A percentile compares a stretch with the other conserved stretches of the same genome.
phyloP scores from a whole-genome alignment of 1,139 yeast genomes.

The Entelexis paramagnoliae region DNA sequence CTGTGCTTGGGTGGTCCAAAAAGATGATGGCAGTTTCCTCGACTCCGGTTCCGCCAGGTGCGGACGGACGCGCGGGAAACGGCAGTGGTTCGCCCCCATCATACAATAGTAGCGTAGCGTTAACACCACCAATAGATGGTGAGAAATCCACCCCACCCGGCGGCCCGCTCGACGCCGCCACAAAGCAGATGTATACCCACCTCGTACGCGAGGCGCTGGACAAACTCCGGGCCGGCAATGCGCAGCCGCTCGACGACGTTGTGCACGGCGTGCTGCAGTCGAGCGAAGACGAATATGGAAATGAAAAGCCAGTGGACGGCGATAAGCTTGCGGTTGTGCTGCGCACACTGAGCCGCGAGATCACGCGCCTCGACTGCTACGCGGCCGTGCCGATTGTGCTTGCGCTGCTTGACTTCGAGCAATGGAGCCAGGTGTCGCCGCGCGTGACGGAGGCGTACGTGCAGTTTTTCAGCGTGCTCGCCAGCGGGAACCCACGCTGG shows the following conservation, averaged over 20 bases:
- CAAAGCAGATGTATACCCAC: conserved; percentile 7
- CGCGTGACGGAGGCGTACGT: conserved; percentile 42
- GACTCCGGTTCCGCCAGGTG: conserved; percentile 5
- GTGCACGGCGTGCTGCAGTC: conserved; percentile 38
- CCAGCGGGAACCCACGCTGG: conserved; percentile 83
- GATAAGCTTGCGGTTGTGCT: conserved; percentile 38
- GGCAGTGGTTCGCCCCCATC: conserved; percentile 1
- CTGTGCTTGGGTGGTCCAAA: background rate
- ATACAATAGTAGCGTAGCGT: conserved; percentile 13
- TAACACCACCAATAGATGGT: conserved; percentile 11
- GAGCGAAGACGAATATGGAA: conserved; percentile 29
- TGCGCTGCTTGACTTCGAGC: conserved; percentile 40
- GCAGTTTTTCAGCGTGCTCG: conserved; percentile 64
- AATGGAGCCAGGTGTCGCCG: conserved; percentile 47
- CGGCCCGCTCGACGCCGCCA: background rate
- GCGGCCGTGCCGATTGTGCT: conserved; percentile 39
- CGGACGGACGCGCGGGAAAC: conserved; percentile 5
- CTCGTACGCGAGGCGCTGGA: conserved; percentile 19
- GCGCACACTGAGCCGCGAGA: conserved; percentile 41
- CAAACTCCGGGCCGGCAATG: conserved; percentile 9
- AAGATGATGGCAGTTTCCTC: conserved; percentile 17
- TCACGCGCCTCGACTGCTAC: conserved; percentile 41
- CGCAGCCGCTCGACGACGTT: background rate
- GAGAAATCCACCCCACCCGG: background rate
- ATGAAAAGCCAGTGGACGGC: conserved; percentile 23